Evolutionary conservation across 202 grass and related monocot genomes (phyloP).

Genomic region (Brachypodium distachyon): DNA sequence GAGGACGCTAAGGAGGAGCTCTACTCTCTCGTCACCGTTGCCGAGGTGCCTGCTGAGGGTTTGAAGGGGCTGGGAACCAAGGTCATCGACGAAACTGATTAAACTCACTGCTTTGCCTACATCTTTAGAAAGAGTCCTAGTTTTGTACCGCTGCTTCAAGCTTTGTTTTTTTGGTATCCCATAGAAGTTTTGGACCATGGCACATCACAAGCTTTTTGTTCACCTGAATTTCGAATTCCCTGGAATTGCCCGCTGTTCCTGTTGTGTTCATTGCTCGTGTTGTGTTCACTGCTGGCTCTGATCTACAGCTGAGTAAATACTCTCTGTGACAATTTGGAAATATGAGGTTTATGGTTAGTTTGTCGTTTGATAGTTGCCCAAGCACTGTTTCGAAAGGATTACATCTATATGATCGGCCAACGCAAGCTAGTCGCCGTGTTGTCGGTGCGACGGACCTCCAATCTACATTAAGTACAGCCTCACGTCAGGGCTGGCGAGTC

Average conservation of each 20-base stretch:
- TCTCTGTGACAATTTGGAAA: background rate
- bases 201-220: constrained; percentile 6
- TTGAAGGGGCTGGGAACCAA: constrained; percentile 86
- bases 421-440: no score
- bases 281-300: background rate
- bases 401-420: no score
- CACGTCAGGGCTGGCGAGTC: constrained; percentile 3
- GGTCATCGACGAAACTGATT: constrained; percentile 70
- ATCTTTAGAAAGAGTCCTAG: constrained; percentile 8
- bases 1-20: constrained; percentile 95
- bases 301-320: background rate
- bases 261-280: background rate
- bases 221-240: constrained; percentile 4
- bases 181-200: constrained; percentile 27
- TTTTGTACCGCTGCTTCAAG: constrained; percentile 4
- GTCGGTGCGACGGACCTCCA: no score
- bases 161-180: constrained; percentile 13
- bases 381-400: no score
- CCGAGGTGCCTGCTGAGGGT: constrained; percentile 71
- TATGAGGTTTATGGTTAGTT: background rate
- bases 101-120: background rate
- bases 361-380: background rate
- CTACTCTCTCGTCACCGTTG: constrained; percentile 65
- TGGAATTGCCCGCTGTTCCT: background rate
- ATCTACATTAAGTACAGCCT: no score